Percentiles rank a stretch among this genome's conserved stretches.
phyloP scores from a whole-genome alignment of 176 grass and related monocot species.

The Bonia amplexicaulis region DNA sequence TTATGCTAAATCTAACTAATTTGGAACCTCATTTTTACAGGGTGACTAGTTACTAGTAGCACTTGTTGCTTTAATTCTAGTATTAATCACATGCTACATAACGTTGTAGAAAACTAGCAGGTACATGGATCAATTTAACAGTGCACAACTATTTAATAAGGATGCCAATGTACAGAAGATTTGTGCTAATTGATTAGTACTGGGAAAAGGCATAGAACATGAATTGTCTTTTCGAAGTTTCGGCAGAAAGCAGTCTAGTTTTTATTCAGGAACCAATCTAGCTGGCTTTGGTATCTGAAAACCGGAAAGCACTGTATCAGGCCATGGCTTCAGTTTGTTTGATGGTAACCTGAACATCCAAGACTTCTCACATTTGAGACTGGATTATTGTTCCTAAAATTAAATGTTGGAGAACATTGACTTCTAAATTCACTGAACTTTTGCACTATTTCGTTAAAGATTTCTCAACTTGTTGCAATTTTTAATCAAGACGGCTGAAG shows the following conservation, averaged over 20 bases:
- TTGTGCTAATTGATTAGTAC: not conserved
- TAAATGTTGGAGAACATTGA: not conserved
- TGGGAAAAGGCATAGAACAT: not conserved
- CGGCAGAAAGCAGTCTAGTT: not conserved
- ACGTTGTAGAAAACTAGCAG: not conserved
- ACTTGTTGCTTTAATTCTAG: not conserved
- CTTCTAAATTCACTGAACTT: not conserved
- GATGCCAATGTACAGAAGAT: not conserved
- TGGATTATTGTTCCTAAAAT: not conserved
- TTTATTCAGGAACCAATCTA: not conserved
- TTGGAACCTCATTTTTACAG: not conserved
- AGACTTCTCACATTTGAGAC: not conserved
- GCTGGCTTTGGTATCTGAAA: not conserved
- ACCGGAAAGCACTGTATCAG: not conserved
- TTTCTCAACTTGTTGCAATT: not conserved
- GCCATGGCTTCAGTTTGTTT: not conserved
- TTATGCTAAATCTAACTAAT: not conserved
- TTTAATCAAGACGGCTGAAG: constrained; percentile 9
- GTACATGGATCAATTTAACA: not conserved
- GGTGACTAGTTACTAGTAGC: not conserved
- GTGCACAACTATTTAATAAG: not conserved
- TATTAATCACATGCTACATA: not conserved
- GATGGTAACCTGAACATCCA: not conserved
- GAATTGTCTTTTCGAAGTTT: not conserved
- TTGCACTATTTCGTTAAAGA: not conserved